These are phyloP conservation scores for Penicillium herquei DNA, from an alignment of 495 filamentous ascomycete genomes.

Conservation along the genomic window DNA sequence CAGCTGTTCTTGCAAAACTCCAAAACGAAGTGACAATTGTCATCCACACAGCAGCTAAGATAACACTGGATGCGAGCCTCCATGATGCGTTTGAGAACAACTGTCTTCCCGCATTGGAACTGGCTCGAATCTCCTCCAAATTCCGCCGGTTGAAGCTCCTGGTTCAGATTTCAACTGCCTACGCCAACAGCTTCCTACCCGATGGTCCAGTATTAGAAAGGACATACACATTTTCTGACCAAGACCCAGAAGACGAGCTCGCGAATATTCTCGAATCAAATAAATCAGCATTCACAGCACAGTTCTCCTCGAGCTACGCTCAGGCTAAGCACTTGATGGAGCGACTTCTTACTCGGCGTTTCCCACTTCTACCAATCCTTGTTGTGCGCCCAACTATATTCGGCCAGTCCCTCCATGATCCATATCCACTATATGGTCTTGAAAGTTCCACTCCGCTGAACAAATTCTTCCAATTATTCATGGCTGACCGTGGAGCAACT, in stretches of 20 bases:
- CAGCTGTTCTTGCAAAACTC: conserved; percentile 15
- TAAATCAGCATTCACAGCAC: conserved; percentile 17
- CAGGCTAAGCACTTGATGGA: conserved; percentile 43
- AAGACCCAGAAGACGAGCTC: conserved; percentile 35
- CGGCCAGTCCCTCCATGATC: conserved; percentile 36
- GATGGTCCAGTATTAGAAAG: conserved; percentile 34
- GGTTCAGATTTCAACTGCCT: conserved; percentile 37
- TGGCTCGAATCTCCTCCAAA: conserved; percentile 28
- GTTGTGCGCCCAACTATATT: conserved; percentile 44
- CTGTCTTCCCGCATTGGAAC: conserved; percentile 34
- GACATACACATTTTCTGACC: conserved; percentile 23
- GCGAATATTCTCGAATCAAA: conserved; percentile 23
- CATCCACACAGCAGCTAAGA: conserved; percentile 39
- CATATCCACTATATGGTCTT: conserved; percentile 37
- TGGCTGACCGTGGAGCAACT: conserved; percentile 25
- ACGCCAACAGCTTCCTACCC: conserved; percentile 37
- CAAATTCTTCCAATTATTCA: conserved; percentile 32
- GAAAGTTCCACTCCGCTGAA: conserved; percentile 35
- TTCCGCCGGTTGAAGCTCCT: conserved; percentile 35
- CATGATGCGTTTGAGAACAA: conserved; percentile 37
- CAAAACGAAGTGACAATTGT: conserved; percentile 33
- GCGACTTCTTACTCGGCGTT: conserved; percentile 29
- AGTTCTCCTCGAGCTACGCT: conserved; percentile 37
- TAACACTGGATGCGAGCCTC: conserved; percentile 30
- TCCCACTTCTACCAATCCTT: conserved; percentile 31